Evolutionary conservation across 2,329 filamentous ascomycete genomes (phyloP).

Genomic region (Trichoderma aggressivum): DNA sequence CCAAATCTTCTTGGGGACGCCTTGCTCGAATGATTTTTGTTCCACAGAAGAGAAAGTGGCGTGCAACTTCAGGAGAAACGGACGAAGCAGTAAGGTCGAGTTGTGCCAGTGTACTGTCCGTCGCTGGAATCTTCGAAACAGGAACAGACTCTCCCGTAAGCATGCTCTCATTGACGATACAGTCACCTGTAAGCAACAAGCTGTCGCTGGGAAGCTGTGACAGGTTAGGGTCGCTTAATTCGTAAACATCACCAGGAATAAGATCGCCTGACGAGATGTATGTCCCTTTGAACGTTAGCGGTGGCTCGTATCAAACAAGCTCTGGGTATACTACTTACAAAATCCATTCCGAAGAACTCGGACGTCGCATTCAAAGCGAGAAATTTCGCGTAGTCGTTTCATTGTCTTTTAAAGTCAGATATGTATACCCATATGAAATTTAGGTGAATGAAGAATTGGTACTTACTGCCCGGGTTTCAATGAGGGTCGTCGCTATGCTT

Average conservation of each 20-base stretch:
- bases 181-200: conserved; percentile 85
- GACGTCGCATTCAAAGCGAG: conserved; percentile 91
- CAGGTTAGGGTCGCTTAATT: conserved; percentile 89
- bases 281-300: conserved; percentile 51
- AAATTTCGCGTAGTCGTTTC: conserved; percentile 85
- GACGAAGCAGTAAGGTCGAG: conserved; percentile 79
- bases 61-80: conserved; percentile 76
- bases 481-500: conserved; percentile 82
- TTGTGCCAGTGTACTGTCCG: conserved; percentile 70
- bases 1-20: conserved; percentile 78
- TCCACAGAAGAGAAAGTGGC: conserved; percentile 89
- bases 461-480: conserved; percentile 80
- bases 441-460: not conserved
- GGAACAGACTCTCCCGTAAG: conserved; percentile 96
- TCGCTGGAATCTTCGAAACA: conserved; percentile 85
- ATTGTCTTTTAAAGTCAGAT: conserved; percentile 61
- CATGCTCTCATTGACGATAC: conserved; percentile 99
- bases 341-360: conserved; percentile 92
- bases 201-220: conserved; percentile 90
- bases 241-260: conserved; percentile 93
- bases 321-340: conserved; percentile 52
- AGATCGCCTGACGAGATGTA: conserved; percentile 82
- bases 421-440: not conserved
- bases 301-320: not conserved
- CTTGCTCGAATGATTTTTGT: conserved; percentile 92